Evolutionary conservation across 2,329 filamentous ascomycete genomes (phyloP).

Genomic region (Aspergillus fumigatus): DNA sequence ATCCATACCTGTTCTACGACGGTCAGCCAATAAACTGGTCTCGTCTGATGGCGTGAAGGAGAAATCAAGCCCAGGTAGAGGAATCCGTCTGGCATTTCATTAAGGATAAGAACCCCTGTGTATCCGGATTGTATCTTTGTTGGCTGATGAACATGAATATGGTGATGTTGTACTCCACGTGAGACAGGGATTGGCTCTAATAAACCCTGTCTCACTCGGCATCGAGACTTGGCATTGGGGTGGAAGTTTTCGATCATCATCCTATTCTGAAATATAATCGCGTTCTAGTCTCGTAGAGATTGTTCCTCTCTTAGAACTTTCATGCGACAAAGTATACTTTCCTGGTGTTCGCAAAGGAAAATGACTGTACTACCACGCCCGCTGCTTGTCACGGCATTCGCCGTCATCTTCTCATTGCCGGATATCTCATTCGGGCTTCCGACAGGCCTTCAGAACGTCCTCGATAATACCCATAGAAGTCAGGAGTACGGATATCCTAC

Average conservation of each 20-base stretch:
- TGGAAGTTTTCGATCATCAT: background rate
- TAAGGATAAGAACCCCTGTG: too few relatives aligned
- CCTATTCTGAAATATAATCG: background rate
- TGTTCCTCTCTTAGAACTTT: background rate
- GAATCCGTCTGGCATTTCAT: background rate
- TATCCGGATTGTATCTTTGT: background rate
- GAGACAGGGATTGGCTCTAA: constrained; percentile 13
- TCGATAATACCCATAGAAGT: constrained; percentile 50
- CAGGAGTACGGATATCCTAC: constrained; percentile 57
- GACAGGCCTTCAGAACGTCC: constrained; percentile 50
- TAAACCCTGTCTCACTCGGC: background rate
- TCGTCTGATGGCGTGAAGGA: background rate
- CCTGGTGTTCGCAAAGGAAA: background rate
- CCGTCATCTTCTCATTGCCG: constrained; percentile 21
- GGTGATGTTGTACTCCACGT: constrained; percentile 7
- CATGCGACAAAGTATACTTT: background rate
- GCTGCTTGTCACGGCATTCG: constrained; percentile 17
- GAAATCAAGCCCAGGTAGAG: background rate
- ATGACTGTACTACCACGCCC: constrained; percentile 8
- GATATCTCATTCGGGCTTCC: constrained; percentile 31
- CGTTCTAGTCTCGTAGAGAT: background rate
- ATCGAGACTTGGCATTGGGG: background rate
- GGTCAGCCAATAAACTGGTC: background rate
- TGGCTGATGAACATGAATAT: background rate
- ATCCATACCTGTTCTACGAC: background rate